Conservation (phyloP, 108 stramenopile species). For the Stephanodiscus triporus region DNA sequence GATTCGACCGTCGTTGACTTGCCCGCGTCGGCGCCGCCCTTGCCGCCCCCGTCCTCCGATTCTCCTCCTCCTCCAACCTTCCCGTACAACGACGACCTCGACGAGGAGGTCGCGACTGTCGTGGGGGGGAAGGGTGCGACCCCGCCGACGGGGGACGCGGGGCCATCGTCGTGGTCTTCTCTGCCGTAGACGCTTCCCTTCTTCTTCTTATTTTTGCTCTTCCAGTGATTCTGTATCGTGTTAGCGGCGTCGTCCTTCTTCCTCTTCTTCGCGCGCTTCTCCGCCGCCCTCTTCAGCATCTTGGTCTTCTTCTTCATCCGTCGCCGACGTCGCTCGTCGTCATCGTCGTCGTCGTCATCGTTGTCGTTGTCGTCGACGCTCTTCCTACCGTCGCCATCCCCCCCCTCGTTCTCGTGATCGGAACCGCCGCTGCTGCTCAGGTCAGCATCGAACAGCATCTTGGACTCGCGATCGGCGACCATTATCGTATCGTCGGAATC, state of each 20-base stretch:
- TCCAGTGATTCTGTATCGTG: conserved; percentile 69
- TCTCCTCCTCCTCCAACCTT: background rate
- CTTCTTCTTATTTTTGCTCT: conserved; percentile 42
- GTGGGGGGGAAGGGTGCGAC: background rate
- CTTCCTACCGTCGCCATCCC: background rate
- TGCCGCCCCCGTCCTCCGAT: background rate
- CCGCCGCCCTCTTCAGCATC: conserved; percentile 14
- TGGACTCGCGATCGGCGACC: conserved; percentile 46
- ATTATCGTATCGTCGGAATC: conserved; percentile 27
- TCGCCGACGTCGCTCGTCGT: conserved; percentile 17
- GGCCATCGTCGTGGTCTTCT: background rate
- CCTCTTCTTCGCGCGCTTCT: conserved; percentile 19
- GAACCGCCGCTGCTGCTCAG: conserved; percentile 19
- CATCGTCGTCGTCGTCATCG: no score
- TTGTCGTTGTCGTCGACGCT: no score
- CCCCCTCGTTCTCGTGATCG: conserved; percentile 41
- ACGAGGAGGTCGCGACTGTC: no score
- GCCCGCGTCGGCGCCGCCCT: background rate
- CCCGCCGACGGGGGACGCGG: background rate
- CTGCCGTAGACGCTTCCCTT: background rate
- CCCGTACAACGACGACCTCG: background rate
- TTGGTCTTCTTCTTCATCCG: conserved; percentile 34
- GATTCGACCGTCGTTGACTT: conserved; percentile 59
- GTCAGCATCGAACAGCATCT: conserved; percentile 53
- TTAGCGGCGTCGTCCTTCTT: conserved; percentile 55